A percentile compares a stretch with the other conserved stretches of the same genome.
Evolutionary conservation across 495 filamentous ascomycete species (phyloP).

Genomic region (Xylaria venustula): DNA sequence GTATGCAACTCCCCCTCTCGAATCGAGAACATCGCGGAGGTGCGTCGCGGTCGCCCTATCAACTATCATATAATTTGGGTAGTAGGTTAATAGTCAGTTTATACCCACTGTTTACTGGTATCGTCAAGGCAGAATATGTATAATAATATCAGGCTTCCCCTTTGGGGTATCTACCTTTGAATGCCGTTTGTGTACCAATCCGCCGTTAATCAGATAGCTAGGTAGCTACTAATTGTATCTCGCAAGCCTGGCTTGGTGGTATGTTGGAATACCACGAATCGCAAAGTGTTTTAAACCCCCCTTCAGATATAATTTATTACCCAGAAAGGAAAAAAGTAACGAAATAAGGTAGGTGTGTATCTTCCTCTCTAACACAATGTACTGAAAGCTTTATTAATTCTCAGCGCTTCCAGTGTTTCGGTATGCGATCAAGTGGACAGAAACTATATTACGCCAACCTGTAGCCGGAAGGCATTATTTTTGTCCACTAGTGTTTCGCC

Average conservation of each 20-base stretch:
- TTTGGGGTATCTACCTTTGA: too few species aligned
- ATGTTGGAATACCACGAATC: too few species aligned
- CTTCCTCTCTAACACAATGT: not conserved
- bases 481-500: slow-evolving; percentile 4
- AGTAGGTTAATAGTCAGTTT: not conserved
- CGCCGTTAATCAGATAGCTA: too few species aligned
- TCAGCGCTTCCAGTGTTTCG: not conserved
- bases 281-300: too few species aligned
- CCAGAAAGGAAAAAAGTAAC: not conserved
- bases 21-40: not conserved
- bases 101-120: not conserved
- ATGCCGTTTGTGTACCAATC: too few species aligned
- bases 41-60: slow-evolving; percentile 2
- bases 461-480: not conserved
- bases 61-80: not conserved
- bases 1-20: not conserved
- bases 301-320: not conserved
- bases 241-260: too few species aligned
- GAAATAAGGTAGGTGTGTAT: not conserved
- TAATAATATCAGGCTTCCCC: not conserved
- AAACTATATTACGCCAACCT: slow-evolving; percentile 4
- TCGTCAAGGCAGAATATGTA: too few species aligned
- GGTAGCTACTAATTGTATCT: too few species aligned
- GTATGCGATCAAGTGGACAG: not conserved
- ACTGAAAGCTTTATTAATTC: not conserved